Conservation (phyloP, 73 alveolate species). For the Paraurostyla sp. region DNA sequence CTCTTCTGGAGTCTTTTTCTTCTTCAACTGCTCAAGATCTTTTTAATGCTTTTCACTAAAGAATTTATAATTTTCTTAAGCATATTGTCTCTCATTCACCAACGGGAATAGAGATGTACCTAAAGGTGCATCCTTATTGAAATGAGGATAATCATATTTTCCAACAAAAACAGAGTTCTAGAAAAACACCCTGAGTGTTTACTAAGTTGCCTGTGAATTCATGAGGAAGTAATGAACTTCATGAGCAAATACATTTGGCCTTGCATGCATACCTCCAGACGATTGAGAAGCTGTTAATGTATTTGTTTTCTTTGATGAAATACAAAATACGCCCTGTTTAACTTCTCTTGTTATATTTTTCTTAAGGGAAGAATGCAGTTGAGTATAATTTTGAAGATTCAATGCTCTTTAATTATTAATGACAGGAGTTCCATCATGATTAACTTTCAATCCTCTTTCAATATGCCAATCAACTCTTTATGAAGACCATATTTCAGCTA, state of each 20-base stretch:
- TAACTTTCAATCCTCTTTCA: constrained; percentile 50
- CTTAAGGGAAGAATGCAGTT: background rate
- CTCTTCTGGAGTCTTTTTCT: constrained; percentile 28
- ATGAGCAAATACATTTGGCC: background rate
- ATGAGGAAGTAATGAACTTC: constrained; percentile 11
- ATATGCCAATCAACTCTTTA: constrained; percentile 36
- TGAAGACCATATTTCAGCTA: constrained; percentile 25
- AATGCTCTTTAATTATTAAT: background rate
- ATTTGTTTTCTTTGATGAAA: background rate
- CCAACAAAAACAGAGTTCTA: background rate
- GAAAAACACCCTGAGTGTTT: background rate
- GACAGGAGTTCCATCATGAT: constrained; percentile 28
- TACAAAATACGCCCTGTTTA: background rate
- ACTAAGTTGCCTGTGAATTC: background rate
- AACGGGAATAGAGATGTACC: constrained; percentile 52
- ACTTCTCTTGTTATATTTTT: background rate
- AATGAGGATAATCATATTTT: constrained; percentile 30
- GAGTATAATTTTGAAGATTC: background rate
- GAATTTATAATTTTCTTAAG: background rate
- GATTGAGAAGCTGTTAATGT: background rate
- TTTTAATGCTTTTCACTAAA: background rate
- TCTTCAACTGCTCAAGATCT: background rate
- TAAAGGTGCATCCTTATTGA: constrained; percentile 43
- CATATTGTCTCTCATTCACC: constrained; percentile 29
- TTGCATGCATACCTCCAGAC: background rate